Evolutionary conservation across 306 rosid genomes (phyloP), one percentile per base, ranked within the genome.

Genomic region (Prunus padus): DNA sequence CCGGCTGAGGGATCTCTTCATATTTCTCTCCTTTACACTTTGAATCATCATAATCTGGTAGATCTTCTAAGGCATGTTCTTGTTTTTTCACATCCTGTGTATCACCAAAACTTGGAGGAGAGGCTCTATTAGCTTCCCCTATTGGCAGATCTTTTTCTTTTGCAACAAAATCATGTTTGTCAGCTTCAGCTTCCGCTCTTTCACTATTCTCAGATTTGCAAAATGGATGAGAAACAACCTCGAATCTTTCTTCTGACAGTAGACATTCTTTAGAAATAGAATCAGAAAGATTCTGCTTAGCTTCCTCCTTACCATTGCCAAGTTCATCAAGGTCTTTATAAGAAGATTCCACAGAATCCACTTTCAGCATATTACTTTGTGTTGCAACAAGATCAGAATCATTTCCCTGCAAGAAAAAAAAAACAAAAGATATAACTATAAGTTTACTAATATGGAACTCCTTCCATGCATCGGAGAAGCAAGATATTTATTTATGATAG

Each of bases 1-100:
- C 83, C 63, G 59, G n/a, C 72, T 80, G 71, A 63, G 9, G 33
- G 31, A 76, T 74, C 75, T 31, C 77, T 68, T 79, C 82, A 75
- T 69, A 33, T 67, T 72, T 80, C 80, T 77, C 83, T 66, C 20
- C 61, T 79, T 66, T 75, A 69, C 59, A 76, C 69, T 74, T 74
- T 40, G 46, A 66, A 80, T 67, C 67, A 79, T 79, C 83, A 60
- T n/a, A 64, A 54, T 44, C 69, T 66, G 78, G 79, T 57, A 56
- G 65, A 55, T 79, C 86, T 69, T 72, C 60, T 23, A 47, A 30
- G 15, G 65, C 73, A 57, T 69, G 74, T 73, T 78, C 67, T 56
- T 52, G 69, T 69, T 82, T 78, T 69, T 28, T 75, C 62, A 46
- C 65, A 62, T 76, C 66, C 51, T 60, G 81, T 33, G 45, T 73